phyloP scores from a whole-genome alignment of 2,329 filamentous ascomycete species.

The Aspergillus fructus region DNA sequence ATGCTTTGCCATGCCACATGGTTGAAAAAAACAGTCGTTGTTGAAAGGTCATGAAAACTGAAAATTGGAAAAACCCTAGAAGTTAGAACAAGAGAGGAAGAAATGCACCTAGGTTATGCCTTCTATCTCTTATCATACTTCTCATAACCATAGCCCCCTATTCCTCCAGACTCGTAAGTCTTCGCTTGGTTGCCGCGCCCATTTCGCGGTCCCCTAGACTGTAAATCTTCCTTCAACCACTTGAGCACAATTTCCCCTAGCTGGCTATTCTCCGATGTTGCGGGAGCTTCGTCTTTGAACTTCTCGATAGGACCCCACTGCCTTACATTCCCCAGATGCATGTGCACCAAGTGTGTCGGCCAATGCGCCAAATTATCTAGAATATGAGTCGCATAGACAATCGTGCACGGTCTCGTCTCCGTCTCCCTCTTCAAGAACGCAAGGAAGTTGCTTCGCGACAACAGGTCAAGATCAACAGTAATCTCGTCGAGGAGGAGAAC shows the following conservation, averaged over 20 bases:
- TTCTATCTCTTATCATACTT: constrained; percentile 30
- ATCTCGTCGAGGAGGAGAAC: constrained; percentile 93
- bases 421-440: constrained; percentile 85
- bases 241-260: constrained; percentile 83
- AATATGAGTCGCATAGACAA: constrained; percentile 97
- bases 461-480: constrained; percentile 90
- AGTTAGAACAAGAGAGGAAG: neutral
- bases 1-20: constrained; percentile 4
- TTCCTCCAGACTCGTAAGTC: constrained; percentile 57
- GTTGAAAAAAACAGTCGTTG: constrained; percentile 14
- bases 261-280: constrained; percentile 71
- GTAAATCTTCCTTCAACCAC: constrained; percentile 82
- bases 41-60: constrained; percentile 21
- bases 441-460: constrained; percentile 81
- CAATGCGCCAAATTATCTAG: constrained; percentile 91
- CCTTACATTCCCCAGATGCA: constrained; percentile 85
- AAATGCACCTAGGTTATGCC: neutral
- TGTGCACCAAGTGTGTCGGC: constrained; percentile 94
- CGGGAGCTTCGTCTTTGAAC: constrained; percentile 60
- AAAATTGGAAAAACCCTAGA: constrained; percentile 5
- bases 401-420: constrained; percentile 75
- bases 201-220: constrained; percentile 74
- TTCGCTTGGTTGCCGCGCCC: constrained; percentile 52
- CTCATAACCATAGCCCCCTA: constrained; percentile 65
- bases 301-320: constrained; percentile 75